Evolutionary conservation across 2,329 filamentous ascomycete genomes (phyloP).

Genomic region (Beauveria brongniartii): DNA sequence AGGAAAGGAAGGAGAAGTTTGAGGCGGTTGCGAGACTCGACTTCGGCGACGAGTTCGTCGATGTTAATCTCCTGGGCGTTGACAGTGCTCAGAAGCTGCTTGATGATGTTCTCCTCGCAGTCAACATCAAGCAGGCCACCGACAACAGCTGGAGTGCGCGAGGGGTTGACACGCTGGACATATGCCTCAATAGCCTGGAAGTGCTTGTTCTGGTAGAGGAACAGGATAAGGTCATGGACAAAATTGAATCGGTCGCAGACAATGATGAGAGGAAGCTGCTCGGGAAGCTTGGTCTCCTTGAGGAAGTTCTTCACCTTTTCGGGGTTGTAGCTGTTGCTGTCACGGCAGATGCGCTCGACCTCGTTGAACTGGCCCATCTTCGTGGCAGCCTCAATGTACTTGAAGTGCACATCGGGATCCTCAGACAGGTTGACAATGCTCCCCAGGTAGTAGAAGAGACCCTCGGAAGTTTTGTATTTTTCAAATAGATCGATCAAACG

Average conservation of each 20-base stretch:
- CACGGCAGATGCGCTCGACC: slow-evolving; percentile 93
- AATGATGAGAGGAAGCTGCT: slow-evolving; percentile 94
- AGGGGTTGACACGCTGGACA: slow-evolving; percentile 91
- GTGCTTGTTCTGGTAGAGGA: slow-evolving; percentile 97
- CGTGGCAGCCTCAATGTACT: slow-evolving; percentile 97
- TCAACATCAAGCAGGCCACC: slow-evolving; percentile 93
- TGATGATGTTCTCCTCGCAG: slow-evolving; percentile 94
- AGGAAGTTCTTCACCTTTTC: slow-evolving; percentile 99
- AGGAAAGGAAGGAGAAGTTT: slow-evolving; percentile 96
- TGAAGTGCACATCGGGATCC: slow-evolving; percentile 94
- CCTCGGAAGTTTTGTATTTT: slow-evolving; percentile 95
- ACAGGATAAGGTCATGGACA: slow-evolving; percentile 91
- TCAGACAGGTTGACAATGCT: slow-evolving; percentile 97
- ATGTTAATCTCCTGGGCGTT: slow-evolving; percentile 82
- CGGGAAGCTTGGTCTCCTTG: slow-evolving; percentile 86
- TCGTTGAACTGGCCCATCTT: slow-evolving; percentile 90
- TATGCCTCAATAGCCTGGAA: slow-evolving; percentile 99
- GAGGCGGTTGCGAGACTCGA: slow-evolving; percentile 90
- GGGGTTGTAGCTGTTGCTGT: slow-evolving; percentile 81
- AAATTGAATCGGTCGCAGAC: slow-evolving; percentile 99
- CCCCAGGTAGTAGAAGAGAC: slow-evolving; percentile 95
- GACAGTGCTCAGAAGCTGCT: slow-evolving; percentile 78
- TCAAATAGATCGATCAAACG: slow-evolving; percentile 89
- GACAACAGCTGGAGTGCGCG: slow-evolving; percentile 83
- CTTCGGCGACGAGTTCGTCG: slow-evolving; percentile 85